Percentiles rank a stretch among this genome's conserved stretches.
Evolutionary conservation across 1,139 yeast genomes (phyloP).

Genomic region (Citeromyces hawaiiensis): DNA sequence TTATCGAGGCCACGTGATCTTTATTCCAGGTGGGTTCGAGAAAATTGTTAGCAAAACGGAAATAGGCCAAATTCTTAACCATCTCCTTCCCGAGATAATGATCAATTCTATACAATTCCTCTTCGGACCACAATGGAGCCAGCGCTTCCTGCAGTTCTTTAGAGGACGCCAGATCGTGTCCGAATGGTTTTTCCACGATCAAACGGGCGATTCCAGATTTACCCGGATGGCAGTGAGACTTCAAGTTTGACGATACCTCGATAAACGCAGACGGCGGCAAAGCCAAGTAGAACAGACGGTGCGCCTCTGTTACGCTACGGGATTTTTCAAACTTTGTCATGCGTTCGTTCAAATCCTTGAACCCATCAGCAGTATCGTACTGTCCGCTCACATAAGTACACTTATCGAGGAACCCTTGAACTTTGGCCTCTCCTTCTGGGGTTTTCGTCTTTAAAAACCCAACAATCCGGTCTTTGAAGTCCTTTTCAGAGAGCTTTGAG

Average conservation of each 20-base stretch:
- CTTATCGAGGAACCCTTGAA: constrained; percentile 50
- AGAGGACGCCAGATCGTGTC: constrained; percentile 75
- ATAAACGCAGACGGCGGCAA: constrained; percentile 90
- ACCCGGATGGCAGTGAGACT: constrained; percentile 51
- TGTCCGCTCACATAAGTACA: constrained; percentile 63
- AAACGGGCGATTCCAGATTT: constrained; percentile 60
- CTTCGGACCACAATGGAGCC: constrained; percentile 81
- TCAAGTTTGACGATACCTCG: constrained; percentile 62
- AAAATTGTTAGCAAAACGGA: constrained; percentile 84
- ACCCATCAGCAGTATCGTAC: constrained; percentile 74
- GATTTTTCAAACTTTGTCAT: constrained; percentile 48
- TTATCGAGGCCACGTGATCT: constrained; percentile 64
- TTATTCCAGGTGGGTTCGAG: constrained; percentile 80
- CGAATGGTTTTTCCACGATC: constrained; percentile 95
- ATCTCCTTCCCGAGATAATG: constrained; percentile 96
- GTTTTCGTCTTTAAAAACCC: constrained; percentile 48
- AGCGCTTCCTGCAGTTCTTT: constrained; percentile 63
- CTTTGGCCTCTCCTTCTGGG: constrained; percentile 25
- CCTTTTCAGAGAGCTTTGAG: constrained; percentile 54
- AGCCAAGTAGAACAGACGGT: constrained; percentile 82
- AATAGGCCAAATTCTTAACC: constrained; percentile 84
- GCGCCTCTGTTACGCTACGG: constrained; percentile 32
- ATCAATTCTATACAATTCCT: constrained; percentile 89
- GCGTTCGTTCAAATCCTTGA: constrained; percentile 34
- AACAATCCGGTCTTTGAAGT: constrained; percentile 52